Evolutionary conservation across 2,329 filamentous ascomycete species (phyloP).

Genomic region (Iodosphaeria phyllophila): DNA sequence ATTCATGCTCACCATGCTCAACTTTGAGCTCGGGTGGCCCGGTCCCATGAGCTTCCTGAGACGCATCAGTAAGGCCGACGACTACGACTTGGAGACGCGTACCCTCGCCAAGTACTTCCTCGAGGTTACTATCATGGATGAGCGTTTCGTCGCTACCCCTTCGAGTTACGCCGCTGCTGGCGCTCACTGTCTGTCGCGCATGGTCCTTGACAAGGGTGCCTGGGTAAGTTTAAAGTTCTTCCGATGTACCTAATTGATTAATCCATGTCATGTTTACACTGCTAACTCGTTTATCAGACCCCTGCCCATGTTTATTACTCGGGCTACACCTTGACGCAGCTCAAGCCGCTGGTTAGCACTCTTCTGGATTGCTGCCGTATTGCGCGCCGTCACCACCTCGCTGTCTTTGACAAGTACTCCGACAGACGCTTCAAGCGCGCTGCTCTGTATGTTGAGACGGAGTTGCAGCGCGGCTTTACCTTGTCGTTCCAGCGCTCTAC

Average conservation of each 20-base stretch:
- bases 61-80: conserved; percentile 93
- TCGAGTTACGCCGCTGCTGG: conserved; percentile 84
- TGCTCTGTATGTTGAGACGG: conserved; percentile 59
- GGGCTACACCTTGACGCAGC: conserved; percentile 74
- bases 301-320: conserved; percentile 80
- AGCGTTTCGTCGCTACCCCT: conserved; percentile 81
- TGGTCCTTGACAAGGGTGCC: conserved; percentile 77
- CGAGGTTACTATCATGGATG: conserved; percentile 93
- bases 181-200: conserved; percentile 75
- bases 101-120: conserved; percentile 96
- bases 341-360: conserved; percentile 57
- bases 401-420: conserved; percentile 83
- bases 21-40: conserved; percentile 94
- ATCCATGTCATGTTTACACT: conserved; percentile 19
- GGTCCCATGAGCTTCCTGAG: conserved; percentile 97
- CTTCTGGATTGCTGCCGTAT: conserved; percentile 78
- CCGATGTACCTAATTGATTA: conserved; percentile 1
- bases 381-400: conserved; percentile 62
- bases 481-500: conserved; percentile 20
- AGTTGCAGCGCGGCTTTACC: conserved; percentile 43
- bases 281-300: conserved; percentile 37
- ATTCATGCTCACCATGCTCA: conserved; percentile 94
- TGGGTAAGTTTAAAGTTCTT: conserved; percentile 52
- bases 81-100: conserved; percentile 88
- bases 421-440: conserved; percentile 77